A percentile compares a stretch with the other conserved stretches of the same genome.
These are phyloP conservation scores for Cladosporium colombiae DNA, from an alignment of 2,329 filamentous ascomycete species.

Conservation along the genomic window DNA sequence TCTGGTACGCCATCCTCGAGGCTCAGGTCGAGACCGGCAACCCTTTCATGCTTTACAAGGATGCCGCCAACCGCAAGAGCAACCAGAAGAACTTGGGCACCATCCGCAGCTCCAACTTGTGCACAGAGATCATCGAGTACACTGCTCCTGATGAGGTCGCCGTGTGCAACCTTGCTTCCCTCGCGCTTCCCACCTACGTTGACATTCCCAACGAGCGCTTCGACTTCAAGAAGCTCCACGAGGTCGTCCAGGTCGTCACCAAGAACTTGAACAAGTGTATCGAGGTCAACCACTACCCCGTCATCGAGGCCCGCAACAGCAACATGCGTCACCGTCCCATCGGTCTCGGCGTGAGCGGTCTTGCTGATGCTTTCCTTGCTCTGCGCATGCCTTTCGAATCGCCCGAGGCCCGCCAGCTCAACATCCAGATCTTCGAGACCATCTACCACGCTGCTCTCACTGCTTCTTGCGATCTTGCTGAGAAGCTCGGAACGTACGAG, in stretches of 20 bases:
- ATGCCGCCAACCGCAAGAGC: conserved; percentile 97
- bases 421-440: conserved; percentile 98
- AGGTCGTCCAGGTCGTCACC: conserved; percentile 88
- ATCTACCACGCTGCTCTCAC: conserved; percentile 97
- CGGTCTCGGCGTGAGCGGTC: conserved; percentile 93
- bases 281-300: conserved; percentile 98
- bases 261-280: conserved; percentile 98
- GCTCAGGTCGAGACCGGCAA: conserved; percentile 98
- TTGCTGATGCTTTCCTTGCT: conserved; percentile 96
- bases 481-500: conserved; percentile 79
- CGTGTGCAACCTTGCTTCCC: conserved; percentile 94
- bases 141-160: conserved; percentile 96
- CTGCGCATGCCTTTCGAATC: conserved; percentile 97
- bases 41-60: conserved; percentile 99
- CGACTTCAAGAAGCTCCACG: conserved; percentile 95
- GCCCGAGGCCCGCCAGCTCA: conserved; percentile 86
- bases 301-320: conserved; percentile 87
- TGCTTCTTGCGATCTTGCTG: conserved; percentile 82
- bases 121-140: conserved; percentile 98
- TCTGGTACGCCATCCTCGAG: conserved; percentile 98
- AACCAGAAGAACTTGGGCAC: conserved; percentile 99
- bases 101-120: conserved; percentile 97
- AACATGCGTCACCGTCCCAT: conserved; percentile 97
- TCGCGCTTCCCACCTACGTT: conserved; percentile 88
- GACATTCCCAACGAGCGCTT: conserved; percentile 82